phyloP scores from a whole-genome alignment of 176 grass and related monocot genomes.

The Bothriochloa decipiens region DNA sequence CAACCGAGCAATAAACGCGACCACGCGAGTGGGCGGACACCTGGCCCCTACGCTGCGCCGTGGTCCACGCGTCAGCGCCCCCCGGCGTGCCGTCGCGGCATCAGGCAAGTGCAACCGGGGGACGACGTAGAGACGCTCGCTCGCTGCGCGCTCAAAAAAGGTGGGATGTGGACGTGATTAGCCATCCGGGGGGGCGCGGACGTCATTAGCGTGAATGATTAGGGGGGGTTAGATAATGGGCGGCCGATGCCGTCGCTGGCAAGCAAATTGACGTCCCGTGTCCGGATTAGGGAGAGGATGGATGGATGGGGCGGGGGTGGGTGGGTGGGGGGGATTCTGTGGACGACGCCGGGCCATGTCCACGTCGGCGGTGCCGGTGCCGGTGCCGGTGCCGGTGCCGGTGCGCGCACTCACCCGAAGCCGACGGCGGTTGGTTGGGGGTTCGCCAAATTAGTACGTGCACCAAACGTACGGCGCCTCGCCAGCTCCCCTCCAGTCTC shows the following conservation, averaged over 20 bases:
- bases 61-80: constrained; percentile 27
- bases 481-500: not conserved
- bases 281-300: constrained; percentile 3
- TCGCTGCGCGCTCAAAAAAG: not conserved
- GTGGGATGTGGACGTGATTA: not conserved
- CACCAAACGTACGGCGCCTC: constrained; percentile 24
- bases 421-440: not conserved
- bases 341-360: constrained; percentile 50
- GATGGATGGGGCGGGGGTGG: not conserved
- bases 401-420: not conserved
- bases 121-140: not conserved
- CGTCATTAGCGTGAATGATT: constrained; percentile 39
- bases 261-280: constrained; percentile 48
- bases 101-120: not conserved
- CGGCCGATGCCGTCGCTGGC: constrained; percentile 37
- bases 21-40: not conserved
- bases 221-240: constrained; percentile 8
- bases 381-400: not conserved
- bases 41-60: not conserved
- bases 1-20: constrained; percentile 16
- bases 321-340: constrained; percentile 43
- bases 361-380: constrained; percentile 54
- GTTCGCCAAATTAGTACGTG: constrained; percentile 36
- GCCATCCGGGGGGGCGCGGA: not conserved
- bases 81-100: not conserved